These are phyloP conservation scores for Elsinoe ampelina DNA, from an alignment of 2,329 filamentous ascomycete species.

Conservation along the genomic window DNA sequence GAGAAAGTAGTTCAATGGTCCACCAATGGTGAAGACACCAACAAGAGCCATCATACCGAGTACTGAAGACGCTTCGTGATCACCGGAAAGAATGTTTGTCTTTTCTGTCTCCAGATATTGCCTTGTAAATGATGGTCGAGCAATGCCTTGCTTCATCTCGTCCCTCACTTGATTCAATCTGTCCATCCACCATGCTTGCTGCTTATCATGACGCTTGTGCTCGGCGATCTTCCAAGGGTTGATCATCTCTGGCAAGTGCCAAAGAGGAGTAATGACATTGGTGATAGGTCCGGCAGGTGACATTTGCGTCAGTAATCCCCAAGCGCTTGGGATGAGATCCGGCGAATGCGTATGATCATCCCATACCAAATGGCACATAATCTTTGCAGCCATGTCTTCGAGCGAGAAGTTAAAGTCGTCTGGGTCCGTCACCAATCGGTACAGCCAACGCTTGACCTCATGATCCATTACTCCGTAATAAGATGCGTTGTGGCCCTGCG, in stretches of 20 bases:
- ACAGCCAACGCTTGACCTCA: slow-evolving; percentile 47
- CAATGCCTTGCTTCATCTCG: slow-evolving; percentile 34
- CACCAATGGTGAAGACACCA: slow-evolving; percentile 29
- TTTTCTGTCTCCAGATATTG: slow-evolving; percentile 36
- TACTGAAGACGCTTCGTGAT: slow-evolving; percentile 28
- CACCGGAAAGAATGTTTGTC: slow-evolving; percentile 27
- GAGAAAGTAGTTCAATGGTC: slow-evolving; percentile 22
- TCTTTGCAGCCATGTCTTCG: slow-evolving; percentile 50
- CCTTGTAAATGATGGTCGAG: slow-evolving; percentile 34
- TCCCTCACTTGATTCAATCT: slow-evolving; percentile 30
- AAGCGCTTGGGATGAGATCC: slow-evolving; percentile 43
- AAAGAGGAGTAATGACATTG: slow-evolving; percentile 47
- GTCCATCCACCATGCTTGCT: slow-evolving; percentile 46
- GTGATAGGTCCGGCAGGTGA: slow-evolving; percentile 49
- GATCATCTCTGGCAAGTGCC: slow-evolving; percentile 41
- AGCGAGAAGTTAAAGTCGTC: slow-evolving; percentile 43
- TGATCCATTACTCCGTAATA: slow-evolving; percentile 43
- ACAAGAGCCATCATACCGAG: slow-evolving; percentile 30
- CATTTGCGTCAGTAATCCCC: slow-evolving; percentile 50
- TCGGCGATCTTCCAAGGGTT: slow-evolving; percentile 49
- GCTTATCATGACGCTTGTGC: slow-evolving; percentile 44
- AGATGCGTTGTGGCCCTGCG: slow-evolving; percentile 35
- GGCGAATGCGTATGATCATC: slow-evolving; percentile 42
- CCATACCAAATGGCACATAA: slow-evolving; percentile 48
- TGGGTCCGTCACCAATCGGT: slow-evolving; percentile 40